Base-by-base conservation (phyloP, 225 moss, liverwort and hornwort species). In the Polytrichum commune region DNA sequence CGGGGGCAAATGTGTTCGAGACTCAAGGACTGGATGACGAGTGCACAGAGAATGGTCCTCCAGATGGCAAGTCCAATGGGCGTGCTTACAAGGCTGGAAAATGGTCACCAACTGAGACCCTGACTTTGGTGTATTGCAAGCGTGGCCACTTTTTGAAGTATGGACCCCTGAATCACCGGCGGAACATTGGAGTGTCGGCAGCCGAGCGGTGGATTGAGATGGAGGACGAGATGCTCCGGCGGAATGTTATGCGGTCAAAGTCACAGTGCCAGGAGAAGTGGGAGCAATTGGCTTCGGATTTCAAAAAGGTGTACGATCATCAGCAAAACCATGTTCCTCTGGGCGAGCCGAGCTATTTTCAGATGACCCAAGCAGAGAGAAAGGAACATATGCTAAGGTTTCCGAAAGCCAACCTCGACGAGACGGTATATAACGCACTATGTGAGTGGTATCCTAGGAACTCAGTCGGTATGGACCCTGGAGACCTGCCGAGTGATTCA, bases 231-330 rank as follows among this genome's bases (percentile, higher is more conserved):
- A 78, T 78, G 78, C 66, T 73, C 33, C 60, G 66, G 27, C 73
- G 73, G 54, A 72, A 62, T 54, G 68, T 78, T 29, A 61, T 73
- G 78, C 68, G 78, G 28, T 78, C 78, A 35, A 78, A 78, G 35
- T 62, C 67, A 3, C 78, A 78, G 26, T 72, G 72, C 22, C 78
- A 78, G 22, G 78, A 78, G 78, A 73, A 73, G 68, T 78, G 73
- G 78, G 78, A 78, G 68, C 78, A 78, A 63, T 67, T 78, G 62
- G 72, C 72, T 62, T 67, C 73, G 4, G 78, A 78, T 22, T 78
- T 78, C 68, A 68, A 73, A 23, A 78, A 78, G 57, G 78, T 78
- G 18, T 64, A 72, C 46, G 72, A 73, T 19, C 68, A 78, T 23
- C 72, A 78, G 19, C 72, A 63, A 35, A 78, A 73, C 54, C 78